Base-by-base conservation (phyloP, 768 basidiomycete genomes). In the Trametes gibbosa region DNA sequence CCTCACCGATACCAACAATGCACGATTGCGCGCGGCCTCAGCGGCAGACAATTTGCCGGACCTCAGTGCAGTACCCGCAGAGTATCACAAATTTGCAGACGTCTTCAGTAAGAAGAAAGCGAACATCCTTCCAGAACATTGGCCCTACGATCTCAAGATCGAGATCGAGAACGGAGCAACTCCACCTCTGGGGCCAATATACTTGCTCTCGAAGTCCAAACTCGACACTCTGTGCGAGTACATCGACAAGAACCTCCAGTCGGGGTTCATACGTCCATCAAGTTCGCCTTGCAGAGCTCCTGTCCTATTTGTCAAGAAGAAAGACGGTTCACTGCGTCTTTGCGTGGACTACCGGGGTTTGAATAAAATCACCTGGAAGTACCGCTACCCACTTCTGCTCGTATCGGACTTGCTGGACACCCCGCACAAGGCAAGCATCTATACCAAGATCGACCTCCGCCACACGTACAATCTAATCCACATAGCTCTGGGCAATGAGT, bases 401-500 rank as follows among this genome's bases (percentile, higher is more conserved):
- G 61, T 74, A 24, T n/a, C 53, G 7, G 63, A 73, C 21, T 59
- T 72, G 0, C 63, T 73, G n/a, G 60, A 71, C 40, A 49, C 48
- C 0, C 62, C 74, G 0, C 62, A 59, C 13, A 57, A 58, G 4
- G 65, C 71, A 0, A 59, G 59, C 6, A 49, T 65, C 25, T 76
- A 73, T 56, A 70, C 72, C 14, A 75, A 75, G 37, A 56, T 79
- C 16, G 76, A 80, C 58, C 66, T 79, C 7, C 59, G 66, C 1
- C 68, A 68, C 50, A 75, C 72, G 0, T 79, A 73, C 59, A 73
- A 79, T 62, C 73, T 75, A 16, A 63, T 79, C 23, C 58, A 73
- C 1, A 74, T 76, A 29, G 60, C 61, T 8, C 51, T 57, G 5
- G 70, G 70, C 1, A 59, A 73, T 53, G 69, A 73, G 48, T 69